Percentiles rank a stretch among this genome's conserved stretches.
These are phyloP conservation scores for Lignosus rhinocerotis DNA, from an alignment of 1,284 basidiomycete species.

Conservation along the genomic window DNA sequence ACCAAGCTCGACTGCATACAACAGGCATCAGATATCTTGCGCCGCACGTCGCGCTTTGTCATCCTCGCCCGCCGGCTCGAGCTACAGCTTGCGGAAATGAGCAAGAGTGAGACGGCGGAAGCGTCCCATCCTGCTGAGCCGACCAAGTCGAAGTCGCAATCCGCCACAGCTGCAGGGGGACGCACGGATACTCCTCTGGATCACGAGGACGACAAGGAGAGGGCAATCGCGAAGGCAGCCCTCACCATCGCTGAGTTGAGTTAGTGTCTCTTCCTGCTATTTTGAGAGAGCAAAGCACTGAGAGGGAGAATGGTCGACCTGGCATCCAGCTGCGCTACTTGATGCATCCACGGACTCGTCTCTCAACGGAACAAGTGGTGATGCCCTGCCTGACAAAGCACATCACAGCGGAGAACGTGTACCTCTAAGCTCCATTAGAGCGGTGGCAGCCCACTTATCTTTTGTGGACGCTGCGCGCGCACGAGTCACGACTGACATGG, in stretches of 20 bases:
- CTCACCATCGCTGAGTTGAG: conserved; percentile 87
- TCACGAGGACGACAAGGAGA: conserved; percentile 78
- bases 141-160: conserved; percentile 22
- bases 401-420: conserved; percentile 6
- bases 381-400: background rate
- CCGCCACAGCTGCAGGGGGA: conserved; percentile 6
- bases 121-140: conserved; percentile 11
- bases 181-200: conserved; percentile 28
- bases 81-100: conserved; percentile 74
- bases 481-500: conserved; percentile 82
- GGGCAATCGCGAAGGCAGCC: conserved; percentile 87
- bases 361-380: background rate
- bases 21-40: conserved; percentile 79
- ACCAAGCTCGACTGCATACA: conserved; percentile 74
- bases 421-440: conserved; percentile 68
- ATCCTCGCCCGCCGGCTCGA: conserved; percentile 80
- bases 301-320: background rate
- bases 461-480: conserved; percentile 71
- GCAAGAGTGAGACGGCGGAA: conserved; percentile 26
- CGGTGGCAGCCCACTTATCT: conserved; percentile 68
- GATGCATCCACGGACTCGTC: conserved; percentile 13
- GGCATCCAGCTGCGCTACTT: conserved; percentile 21
- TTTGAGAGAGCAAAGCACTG: background rate
- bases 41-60: conserved; percentile 81
- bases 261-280: conserved; percentile 37